Evolutionary conservation across 768 basidiomycete genomes (phyloP).

Genomic region (Hirschioporus abietinus): DNA sequence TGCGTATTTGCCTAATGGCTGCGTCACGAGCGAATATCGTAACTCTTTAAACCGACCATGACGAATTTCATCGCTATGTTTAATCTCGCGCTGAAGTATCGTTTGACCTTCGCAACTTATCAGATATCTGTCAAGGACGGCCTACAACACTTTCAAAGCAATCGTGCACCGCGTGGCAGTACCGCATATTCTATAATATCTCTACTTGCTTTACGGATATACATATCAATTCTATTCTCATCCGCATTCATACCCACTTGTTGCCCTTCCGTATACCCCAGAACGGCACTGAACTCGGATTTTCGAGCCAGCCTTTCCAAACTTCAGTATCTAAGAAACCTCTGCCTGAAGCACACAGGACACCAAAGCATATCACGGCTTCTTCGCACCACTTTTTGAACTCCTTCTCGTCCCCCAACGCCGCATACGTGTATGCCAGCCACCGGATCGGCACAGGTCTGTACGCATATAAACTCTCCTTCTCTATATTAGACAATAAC

Average conservation of each 20-base stretch:
- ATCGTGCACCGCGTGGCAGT: no score
- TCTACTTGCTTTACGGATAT: background rate
- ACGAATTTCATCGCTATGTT: no score
- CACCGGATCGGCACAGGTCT: background rate
- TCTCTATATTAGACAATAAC: background rate
- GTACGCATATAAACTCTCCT: background rate
- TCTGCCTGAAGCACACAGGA: background rate
- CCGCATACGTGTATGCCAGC: background rate
- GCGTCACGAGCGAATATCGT: background rate
- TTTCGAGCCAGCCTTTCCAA: background rate
- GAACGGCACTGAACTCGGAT: background rate
- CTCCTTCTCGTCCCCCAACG: background rate
- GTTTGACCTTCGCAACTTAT: no score
- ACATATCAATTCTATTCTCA: background rate
- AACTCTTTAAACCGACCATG: no score
- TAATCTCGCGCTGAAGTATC: no score
- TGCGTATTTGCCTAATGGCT: background rate
- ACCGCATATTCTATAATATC: background rate
- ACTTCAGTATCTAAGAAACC: background rate
- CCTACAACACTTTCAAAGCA: no score
- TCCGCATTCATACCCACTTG: background rate
- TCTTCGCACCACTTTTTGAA: background rate
- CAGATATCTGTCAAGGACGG: no score
- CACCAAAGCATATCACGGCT: background rate
- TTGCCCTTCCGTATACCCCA: background rate